Evolutionary conservation across 371 early-diverging fungal genomes (phyloP).

Genomic region (Choanephora cucurbitarum): DNA sequence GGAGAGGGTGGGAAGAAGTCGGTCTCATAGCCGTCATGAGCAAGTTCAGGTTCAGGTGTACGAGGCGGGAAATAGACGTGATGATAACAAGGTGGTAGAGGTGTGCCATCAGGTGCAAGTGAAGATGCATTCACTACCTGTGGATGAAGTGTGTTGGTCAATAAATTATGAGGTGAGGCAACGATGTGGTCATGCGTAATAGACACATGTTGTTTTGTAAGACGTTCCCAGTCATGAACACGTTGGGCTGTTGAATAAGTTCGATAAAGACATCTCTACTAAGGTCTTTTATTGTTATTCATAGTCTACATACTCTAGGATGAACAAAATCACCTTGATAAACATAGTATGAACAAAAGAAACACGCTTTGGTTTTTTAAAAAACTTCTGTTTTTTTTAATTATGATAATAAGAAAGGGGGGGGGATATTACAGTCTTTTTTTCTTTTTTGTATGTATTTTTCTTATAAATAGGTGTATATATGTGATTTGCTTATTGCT

Average conservation of each 20-base stretch:
- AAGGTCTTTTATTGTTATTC: too few species aligned
- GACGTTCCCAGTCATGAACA: neutral
- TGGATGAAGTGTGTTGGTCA: conserved; percentile 32
- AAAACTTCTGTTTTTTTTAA: too few species aligned
- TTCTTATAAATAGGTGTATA: neutral
- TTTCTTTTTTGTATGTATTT: neutral
- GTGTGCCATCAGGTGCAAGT: conserved; percentile 35
- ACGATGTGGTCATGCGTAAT: neutral
- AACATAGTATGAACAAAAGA: too few species aligned
- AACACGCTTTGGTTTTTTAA: too few species aligned
- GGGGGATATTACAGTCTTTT: neutral
- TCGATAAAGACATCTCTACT: neutral
- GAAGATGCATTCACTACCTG: conserved; percentile 11
- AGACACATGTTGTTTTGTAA: neutral
- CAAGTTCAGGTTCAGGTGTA: conserved; percentile 64
- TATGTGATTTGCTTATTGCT: conserved; percentile 5
- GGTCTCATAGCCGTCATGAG: conserved; percentile 79
- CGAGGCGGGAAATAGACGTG: conserved; percentile 78
- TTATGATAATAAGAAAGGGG: too few species aligned
- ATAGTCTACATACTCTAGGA: too few species aligned
- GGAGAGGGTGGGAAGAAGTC: conserved; percentile 78
- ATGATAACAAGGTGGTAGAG: conserved; percentile 76
- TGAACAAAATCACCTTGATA: too few species aligned
- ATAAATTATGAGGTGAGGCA: conserved; percentile 28
- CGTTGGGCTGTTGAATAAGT: neutral